Conservation (phyloP, 805 yeast genomes). For the Zygotorulaspora sp. region DNA sequence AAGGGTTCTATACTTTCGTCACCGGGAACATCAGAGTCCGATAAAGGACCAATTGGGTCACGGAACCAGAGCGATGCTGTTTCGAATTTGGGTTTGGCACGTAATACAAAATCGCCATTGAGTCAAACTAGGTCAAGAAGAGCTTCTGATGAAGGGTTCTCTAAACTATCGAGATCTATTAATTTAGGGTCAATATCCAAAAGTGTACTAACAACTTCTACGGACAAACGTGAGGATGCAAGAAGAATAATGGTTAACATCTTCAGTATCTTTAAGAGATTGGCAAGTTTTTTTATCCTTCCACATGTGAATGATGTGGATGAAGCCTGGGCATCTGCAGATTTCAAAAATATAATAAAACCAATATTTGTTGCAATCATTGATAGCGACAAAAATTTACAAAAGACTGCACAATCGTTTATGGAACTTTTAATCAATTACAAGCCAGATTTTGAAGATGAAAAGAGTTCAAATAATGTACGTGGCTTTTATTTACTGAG, state of each 20-base stretch:
- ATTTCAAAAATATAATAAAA: conserved; percentile 29
- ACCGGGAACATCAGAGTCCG: conserved; percentile 11
- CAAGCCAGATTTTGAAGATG: conserved; percentile 22
- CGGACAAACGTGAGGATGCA: conserved; percentile 20
- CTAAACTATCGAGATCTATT: conserved; percentile 9
- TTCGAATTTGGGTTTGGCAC: conserved; percentile 8
- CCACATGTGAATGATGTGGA: conserved; percentile 21
- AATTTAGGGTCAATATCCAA: conserved; percentile 6
- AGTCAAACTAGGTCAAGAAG: conserved; percentile 17
- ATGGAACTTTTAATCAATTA: conserved; percentile 32
- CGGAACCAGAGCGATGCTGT: conserved; percentile 9
- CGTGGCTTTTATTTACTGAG: conserved; percentile 35
- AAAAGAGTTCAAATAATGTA: conserved; percentile 30
- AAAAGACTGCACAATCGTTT: conserved; percentile 37
- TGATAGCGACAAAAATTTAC: conserved; percentile 37
- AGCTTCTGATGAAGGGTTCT: conserved; percentile 19
- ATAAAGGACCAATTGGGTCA: conserved; percentile 5
- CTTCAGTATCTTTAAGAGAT: conserved; percentile 29
- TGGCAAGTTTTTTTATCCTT: conserved; percentile 26
- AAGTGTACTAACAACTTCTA: conserved; percentile 3
- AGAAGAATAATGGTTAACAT: conserved; percentile 31
- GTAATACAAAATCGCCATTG: conserved; percentile 12
- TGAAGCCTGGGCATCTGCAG: conserved; percentile 20
- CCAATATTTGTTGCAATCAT: conserved; percentile 40
- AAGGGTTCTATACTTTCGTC: conserved; percentile 11